Conservation (phyloP, 2,329 filamentous ascomycete species). For the Epichloe brachyelytri region DNA sequence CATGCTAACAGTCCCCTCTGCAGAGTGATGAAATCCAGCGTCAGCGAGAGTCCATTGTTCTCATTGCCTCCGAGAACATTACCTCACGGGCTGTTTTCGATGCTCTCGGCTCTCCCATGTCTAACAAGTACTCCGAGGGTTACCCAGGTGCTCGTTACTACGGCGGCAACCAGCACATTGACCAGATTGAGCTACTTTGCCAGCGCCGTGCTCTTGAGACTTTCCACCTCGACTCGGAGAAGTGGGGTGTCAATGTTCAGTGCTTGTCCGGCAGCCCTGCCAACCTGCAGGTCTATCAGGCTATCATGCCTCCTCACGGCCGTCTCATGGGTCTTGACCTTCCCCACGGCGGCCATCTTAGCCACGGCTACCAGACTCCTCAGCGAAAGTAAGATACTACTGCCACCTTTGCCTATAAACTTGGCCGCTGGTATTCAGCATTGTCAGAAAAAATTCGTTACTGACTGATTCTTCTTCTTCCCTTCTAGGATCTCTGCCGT, state of each 20-base stretch:
- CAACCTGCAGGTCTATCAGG: constrained; percentile 97
- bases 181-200: constrained; percentile 89
- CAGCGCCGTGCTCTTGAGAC: constrained; percentile 85
- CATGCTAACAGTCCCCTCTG: constrained; percentile 18
- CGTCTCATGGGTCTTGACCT: constrained; percentile 94
- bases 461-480: not conserved
- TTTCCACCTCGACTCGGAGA: constrained; percentile 72
- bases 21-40: constrained; percentile 89
- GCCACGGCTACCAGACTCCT: constrained; percentile 94
- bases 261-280: constrained; percentile 84
- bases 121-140: constrained; percentile 99
- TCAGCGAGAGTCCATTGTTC: constrained; percentile 94
- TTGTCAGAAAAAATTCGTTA: not conserved
- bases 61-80: constrained; percentile 99
- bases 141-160: constrained; percentile 98
- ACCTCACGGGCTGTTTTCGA: constrained; percentile 97
- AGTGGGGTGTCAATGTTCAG: constrained; percentile 99
- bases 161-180: constrained; percentile 97
- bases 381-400: constrained; percentile 58
- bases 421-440: not conserved
- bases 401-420: constrained; percentile 6
- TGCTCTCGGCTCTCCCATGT: constrained; percentile 87
- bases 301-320: constrained; percentile 89
- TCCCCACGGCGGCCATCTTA: constrained; percentile 87
- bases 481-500: constrained; percentile 70